A percentile compares a stretch with the other conserved stretches of the same genome.
Evolutionary conservation across 2,329 filamentous ascomycete genomes (phyloP).

Genomic region (Exophiala viscosa): DNA sequence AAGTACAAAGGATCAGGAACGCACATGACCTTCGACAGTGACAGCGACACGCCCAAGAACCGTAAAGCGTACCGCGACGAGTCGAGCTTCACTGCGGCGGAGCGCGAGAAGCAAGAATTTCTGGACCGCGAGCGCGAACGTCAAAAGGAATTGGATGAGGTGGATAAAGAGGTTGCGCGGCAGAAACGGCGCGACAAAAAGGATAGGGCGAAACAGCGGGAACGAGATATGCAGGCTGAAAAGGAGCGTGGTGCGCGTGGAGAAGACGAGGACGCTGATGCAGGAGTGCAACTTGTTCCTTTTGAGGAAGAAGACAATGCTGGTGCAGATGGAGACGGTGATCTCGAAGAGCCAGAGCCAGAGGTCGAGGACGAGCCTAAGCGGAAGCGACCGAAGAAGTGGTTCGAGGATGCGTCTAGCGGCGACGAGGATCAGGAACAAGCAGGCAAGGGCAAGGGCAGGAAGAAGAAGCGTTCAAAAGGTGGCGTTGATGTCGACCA

Average conservation of each 20-base stretch:
- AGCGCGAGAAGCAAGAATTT: slow-evolving; percentile 64
- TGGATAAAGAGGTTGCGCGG: slow-evolving; percentile 77
- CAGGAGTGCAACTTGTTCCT: slow-evolving; percentile 33
- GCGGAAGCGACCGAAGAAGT: slow-evolving; percentile 40
- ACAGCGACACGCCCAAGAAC: slow-evolving; percentile 59
- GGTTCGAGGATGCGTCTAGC: slow-evolving; percentile 32
- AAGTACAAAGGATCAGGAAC: slow-evolving; percentile 84
- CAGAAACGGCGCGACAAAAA: slow-evolving; percentile 60
- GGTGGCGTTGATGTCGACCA: slow-evolving; percentile 29
- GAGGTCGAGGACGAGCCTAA: slow-evolving; percentile 28
- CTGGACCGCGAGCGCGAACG: slow-evolving; percentile 69
- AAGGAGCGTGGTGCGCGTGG: slow-evolving; percentile 27
- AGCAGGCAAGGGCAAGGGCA: slow-evolving; percentile 24
- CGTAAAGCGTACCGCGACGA: slow-evolving; percentile 87
- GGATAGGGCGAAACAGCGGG: slow-evolving; percentile 36
- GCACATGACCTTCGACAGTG: slow-evolving; percentile 84
- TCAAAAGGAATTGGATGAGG: slow-evolving; percentile 70
- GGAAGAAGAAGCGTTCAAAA: slow-evolving; percentile 20
- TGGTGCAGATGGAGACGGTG: slow-evolving; percentile 24
- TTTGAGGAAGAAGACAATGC: slow-evolving; percentile 29
- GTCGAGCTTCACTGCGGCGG: slow-evolving; percentile 70
- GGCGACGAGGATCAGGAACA: slow-evolving; percentile 29
- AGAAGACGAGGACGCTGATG: slow-evolving; percentile 31
- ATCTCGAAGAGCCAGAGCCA: neutral
- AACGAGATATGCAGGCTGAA: slow-evolving; percentile 31